Base-by-base conservation (phyloP, 371 early-diverging fungal genomes). In the Phascolomyces articulosus region DNA sequence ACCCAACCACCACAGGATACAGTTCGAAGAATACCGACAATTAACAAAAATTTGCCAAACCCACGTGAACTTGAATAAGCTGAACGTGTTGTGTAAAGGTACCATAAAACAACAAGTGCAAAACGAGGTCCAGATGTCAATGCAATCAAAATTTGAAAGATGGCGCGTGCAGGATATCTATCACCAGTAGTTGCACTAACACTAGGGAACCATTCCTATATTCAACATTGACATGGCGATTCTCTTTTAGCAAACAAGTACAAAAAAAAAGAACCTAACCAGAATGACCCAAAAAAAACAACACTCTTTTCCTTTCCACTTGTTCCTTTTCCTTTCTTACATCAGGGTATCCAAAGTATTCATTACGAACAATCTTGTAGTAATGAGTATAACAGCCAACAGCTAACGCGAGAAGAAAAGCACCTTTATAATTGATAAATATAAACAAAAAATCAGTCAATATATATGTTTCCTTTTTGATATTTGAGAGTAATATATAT, bases 161-260 rank as follows among this genome's bases (percentile, higher is more conserved):
- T 77, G 61, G 85, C 86, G 38, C 92, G 80, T 6, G 88, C 93
- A 13, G 91, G 94, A 70, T 91, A 93, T 65, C 91, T 72, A 72
- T 93, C 94, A 57, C 94, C 94, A 24, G 91, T 92, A 0, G 91
- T 85, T 0, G 93, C 92, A 64, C 90, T 90, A 3, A 93, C 92
- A 65, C 92, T 92, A 44, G 94, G 94, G 55, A 92, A 91, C 93
- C 91, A 91, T 82, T 93, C 91, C 83, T 92, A 72, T n/a, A 58
- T 15, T 40, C 18, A 34, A 34, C 11, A 34, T 11, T n/a, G n/a
- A n/a, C n/a, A n/a, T n/a, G n/a, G n/a, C 34, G 9, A 34, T 9
- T 1, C 15, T 31, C 20, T 16, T 47, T 51, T 44, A 44, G 16
- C 16, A 16, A 62, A 7, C 15, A 9, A 11, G 2, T 16, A 48